Conservation (phyloP, 2,329 filamentous ascomycete genomes). For the Ceratocystiopsis minuta region DNA sequence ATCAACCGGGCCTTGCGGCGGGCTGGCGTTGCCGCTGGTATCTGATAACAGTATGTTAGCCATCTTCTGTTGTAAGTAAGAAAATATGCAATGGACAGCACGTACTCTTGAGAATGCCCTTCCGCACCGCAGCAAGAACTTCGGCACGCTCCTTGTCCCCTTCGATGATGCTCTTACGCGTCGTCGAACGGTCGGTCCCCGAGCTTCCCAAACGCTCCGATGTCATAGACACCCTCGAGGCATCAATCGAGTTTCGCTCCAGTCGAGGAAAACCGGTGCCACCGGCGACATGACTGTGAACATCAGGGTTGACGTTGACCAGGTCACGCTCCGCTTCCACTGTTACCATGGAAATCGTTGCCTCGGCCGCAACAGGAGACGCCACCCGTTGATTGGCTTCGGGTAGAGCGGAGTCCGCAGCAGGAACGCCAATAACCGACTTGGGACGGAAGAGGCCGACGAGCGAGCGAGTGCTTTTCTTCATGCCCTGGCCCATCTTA, state of each 20-base stretch:
- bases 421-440: conserved; percentile 63
- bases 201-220: conserved; percentile 37
- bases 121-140: conserved; percentile 78
- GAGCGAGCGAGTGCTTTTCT: conserved; percentile 76
- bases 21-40: conserved; percentile 49
- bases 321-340: conserved; percentile 81
- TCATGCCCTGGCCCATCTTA: conserved; percentile 98
- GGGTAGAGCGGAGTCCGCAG: conserved; percentile 46
- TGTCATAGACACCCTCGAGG: conserved; percentile 27
- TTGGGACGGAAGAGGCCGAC: conserved; percentile 92
- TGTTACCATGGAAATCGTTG: conserved; percentile 88
- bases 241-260: conserved; percentile 66
- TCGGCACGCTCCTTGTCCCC: conserved; percentile 82
- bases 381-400: conserved; percentile 33
- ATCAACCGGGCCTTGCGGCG: conserved; percentile 46
- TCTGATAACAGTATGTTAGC: conserved; percentile 17
- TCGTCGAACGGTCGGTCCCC: conserved; percentile 40
- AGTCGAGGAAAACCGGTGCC: conserved; percentile 71
- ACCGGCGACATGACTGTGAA: conserved; percentile 47
- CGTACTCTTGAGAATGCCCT: conserved; percentile 87
- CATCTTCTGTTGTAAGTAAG: too few species aligned
- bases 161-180: conserved; percentile 77
- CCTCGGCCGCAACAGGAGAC: conserved; percentile 23
- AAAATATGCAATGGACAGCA: too few species aligned
- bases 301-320: conserved; percentile 58